phyloP scores from a whole-genome alignment of 1,284 basidiomycete species.

The Violaceomyces palustris region DNA sequence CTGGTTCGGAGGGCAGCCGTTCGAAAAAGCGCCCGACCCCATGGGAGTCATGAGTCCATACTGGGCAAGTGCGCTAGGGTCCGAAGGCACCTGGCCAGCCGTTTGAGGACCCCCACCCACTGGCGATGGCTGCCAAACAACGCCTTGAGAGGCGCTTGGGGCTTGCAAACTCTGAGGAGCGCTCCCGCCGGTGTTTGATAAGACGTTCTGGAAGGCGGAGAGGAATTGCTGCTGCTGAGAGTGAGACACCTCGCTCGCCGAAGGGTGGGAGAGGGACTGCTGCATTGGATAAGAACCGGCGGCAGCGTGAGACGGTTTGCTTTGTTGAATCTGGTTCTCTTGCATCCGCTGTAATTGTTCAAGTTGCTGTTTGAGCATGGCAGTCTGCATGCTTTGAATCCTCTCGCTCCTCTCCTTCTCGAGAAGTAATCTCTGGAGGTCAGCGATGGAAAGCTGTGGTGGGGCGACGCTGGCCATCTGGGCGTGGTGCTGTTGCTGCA shows the following conservation, averaged over 20 bases:
- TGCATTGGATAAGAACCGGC: neutral
- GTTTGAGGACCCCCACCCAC: neutral
- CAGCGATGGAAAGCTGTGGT: constrained; percentile 20
- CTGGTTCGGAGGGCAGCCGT: constrained; percentile 12
- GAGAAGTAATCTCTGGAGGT: constrained; percentile 31
- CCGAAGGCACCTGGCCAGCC: neutral
- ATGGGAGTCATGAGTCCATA: constrained; percentile 45
- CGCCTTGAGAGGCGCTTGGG: neutral
- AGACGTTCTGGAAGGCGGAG: constrained; percentile 19
- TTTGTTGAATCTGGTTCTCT: constrained; percentile 1
- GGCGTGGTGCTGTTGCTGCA: constrained; percentile 1
- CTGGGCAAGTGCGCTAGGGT: constrained; percentile 25
- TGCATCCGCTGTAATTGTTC: constrained; percentile 32
- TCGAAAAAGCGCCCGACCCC: constrained; percentile 35
- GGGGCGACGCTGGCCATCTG: neutral
- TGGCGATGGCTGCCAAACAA: neutral
- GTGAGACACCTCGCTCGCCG: constrained; percentile 19
- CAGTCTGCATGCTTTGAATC: constrained; percentile 42
- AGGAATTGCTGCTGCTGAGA: constrained; percentile 27
- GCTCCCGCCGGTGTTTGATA: constrained; percentile 3
- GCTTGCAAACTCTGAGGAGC: neutral
- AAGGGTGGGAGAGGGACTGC: constrained; percentile 3
- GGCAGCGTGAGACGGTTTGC: neutral
- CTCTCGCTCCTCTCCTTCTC: constrained; percentile 39
- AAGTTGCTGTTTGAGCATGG: constrained; percentile 38